These are phyloP conservation scores for Pythium scleroteichum DNA, from an alignment of 352 stramenopile genomes.

Conservation along the genomic window DNA sequence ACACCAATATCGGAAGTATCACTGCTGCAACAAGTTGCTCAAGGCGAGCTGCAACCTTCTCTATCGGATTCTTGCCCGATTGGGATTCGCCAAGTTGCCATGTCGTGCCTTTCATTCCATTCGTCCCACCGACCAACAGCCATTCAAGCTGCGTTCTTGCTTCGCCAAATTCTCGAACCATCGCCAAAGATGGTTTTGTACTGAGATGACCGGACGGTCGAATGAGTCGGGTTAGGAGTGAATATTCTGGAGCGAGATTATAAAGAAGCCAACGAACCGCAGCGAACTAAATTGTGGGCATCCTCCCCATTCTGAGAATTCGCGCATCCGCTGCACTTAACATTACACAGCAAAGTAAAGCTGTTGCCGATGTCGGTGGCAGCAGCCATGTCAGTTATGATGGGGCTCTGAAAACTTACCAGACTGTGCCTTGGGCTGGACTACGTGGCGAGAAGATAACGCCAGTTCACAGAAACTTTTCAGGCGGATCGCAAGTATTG, in stretches of 20 bases:
- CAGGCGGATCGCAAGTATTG: too few species aligned
- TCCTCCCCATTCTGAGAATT: too few species aligned
- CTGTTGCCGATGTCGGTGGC: too few species aligned
- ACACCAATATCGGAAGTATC: conserved; percentile 42
- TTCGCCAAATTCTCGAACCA: conserved; percentile 26
- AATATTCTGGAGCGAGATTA: background rate
- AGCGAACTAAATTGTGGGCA: too few species aligned
- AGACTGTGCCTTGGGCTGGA: too few species aligned
- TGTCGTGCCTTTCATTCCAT: conserved; percentile 43
- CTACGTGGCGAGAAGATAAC: too few species aligned
- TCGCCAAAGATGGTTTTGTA: background rate
- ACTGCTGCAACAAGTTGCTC: conserved; percentile 56
- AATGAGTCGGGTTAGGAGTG: background rate
- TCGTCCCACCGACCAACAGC: conserved; percentile 41
- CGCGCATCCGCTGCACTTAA: too few species aligned
- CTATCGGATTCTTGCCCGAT: conserved; percentile 44
- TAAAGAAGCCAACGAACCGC: too few species aligned
- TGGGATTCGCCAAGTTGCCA: conserved; percentile 39
- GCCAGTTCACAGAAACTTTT: too few species aligned
- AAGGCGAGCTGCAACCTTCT: conserved; percentile 40
- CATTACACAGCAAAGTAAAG: too few species aligned
- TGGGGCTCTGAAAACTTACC: too few species aligned
- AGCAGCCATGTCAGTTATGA: too few species aligned
- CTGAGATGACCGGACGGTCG: background rate
- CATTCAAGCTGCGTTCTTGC: conserved; percentile 47